These are phyloP conservation scores for Trametes versicolor DNA, from an alignment of 1,284 basidiomycete genomes.

Conservation along the genomic window DNA sequence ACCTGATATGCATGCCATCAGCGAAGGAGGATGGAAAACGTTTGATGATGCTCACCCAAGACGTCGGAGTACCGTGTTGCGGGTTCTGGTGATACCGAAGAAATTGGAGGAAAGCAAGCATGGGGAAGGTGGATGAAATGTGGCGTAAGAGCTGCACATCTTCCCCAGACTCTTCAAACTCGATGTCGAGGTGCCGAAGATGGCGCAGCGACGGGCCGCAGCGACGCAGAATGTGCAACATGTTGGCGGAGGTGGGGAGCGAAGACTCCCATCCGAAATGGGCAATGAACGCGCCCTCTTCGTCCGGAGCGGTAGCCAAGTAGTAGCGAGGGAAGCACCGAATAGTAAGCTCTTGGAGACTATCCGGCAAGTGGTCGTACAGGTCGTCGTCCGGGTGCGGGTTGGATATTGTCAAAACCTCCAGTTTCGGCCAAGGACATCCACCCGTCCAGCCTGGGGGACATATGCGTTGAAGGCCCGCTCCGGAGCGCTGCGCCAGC, in stretches of 20 bases:
- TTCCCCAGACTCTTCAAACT: not conserved
- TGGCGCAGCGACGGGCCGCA: not conserved
- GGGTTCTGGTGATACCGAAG: not conserved
- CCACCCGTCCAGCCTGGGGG: not conserved
- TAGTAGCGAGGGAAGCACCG: conserved; percentile 11
- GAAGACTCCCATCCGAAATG: not conserved
- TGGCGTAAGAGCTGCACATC: not conserved
- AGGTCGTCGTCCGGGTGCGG: conserved; percentile 12
- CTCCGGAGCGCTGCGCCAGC: not conserved
- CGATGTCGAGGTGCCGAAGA: not conserved
- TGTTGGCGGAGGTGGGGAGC: not conserved
- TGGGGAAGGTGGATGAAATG: not conserved
- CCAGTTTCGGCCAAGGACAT: conserved; percentile 5
- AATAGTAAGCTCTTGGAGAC: not conserved
- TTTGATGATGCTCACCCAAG: not conserved
- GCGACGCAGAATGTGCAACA: not conserved
- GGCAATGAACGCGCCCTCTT: not conserved
- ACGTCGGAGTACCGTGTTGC: not conserved
- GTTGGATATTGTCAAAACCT: not conserved
- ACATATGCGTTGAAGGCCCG: not conserved
- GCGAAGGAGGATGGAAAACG: not conserved
- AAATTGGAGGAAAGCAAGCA: not conserved
- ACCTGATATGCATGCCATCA: not conserved
- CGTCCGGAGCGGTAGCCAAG: not conserved
- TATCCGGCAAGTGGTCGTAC: not conserved